These are phyloP conservation scores for Diaporthe citriasiana DNA, from an alignment of 2,329 filamentous ascomycete genomes.

Conservation along the genomic window DNA sequence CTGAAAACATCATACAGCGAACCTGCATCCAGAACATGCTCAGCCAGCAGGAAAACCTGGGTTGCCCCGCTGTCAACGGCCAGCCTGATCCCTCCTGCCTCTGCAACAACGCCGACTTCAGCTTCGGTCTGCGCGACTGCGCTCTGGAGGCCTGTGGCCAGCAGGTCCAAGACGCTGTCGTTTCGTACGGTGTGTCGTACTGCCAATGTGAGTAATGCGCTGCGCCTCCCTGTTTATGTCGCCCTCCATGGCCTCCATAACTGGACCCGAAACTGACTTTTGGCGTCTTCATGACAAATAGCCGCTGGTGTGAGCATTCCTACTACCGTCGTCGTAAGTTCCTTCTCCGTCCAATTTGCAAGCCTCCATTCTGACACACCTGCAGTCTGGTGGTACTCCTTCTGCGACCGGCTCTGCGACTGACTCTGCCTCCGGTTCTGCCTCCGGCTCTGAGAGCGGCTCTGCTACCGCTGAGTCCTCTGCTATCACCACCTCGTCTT, in stretches of 20 bases:
- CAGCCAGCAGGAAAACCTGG: slow-evolving; percentile 59
- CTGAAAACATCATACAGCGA: slow-evolving; percentile 53
- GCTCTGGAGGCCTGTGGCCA: slow-evolving; percentile 58
- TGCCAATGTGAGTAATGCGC: slow-evolving; percentile 54
- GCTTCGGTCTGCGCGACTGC: slow-evolving; percentile 67
- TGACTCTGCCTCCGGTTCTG: too few species aligned
- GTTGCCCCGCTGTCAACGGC: slow-evolving; percentile 53
- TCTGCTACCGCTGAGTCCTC: slow-evolving; percentile 40
- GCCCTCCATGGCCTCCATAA: neutral
- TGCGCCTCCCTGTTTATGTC: neutral
- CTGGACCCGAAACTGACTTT: slow-evolving; percentile 43
- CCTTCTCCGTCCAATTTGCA: neutral
- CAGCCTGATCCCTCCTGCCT: slow-evolving; percentile 56
- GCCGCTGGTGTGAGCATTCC: slow-evolving; percentile 54
- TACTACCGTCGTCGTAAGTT: slow-evolving; percentile 48
- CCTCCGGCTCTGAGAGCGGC: slow-evolving; percentile 27
- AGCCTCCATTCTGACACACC: slow-evolving; percentile 1
- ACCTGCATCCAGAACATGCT: slow-evolving; percentile 67
- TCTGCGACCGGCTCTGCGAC: slow-evolving; percentile 44
- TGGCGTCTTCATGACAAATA: slow-evolving; percentile 35
- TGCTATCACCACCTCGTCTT: slow-evolving; percentile 54
- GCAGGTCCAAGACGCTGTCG: slow-evolving; percentile 53
- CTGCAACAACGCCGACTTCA: slow-evolving; percentile 62
- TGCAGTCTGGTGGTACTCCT: slow-evolving; percentile 43
- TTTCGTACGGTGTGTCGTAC: slow-evolving; percentile 56